These are phyloP conservation scores for Nakazawaea wickerhamii DNA, from an alignment of 805 yeast genomes.

Conservation along the genomic window DNA sequence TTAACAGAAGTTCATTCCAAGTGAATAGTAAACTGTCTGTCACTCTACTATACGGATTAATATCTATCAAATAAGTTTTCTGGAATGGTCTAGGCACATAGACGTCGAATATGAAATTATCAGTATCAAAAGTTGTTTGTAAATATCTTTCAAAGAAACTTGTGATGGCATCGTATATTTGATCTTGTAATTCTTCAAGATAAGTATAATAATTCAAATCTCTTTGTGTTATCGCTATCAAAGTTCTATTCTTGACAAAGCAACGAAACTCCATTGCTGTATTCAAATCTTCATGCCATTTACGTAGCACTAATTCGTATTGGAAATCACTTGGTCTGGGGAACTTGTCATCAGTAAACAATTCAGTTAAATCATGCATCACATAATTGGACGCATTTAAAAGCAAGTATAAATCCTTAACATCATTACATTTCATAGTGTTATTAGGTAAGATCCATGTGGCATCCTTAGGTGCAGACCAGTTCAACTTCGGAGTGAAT, in stretches of 20 bases:
- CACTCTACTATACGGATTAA: conserved; percentile 77
- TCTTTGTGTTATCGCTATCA: conserved; percentile 78
- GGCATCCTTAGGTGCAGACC: conserved; percentile 97
- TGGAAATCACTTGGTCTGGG: conserved; percentile 22
- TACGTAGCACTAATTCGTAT: conserved; percentile 67
- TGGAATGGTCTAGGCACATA: conserved; percentile 74
- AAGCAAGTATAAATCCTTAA: conserved; percentile 73
- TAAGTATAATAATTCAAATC: conserved; percentile 81
- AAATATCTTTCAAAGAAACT: conserved; percentile 49
- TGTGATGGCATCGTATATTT: conserved; percentile 42
- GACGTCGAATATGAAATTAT: conserved; percentile 67
- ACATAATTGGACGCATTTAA: conserved; percentile 86
- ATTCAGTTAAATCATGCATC: conserved; percentile 74
- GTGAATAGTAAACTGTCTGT: conserved; percentile 76
- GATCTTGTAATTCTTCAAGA: conserved; percentile 45
- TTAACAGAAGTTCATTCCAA: conserved; percentile 69
- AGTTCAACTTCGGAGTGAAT: conserved; percentile 85
- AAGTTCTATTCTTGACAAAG: conserved; percentile 57
- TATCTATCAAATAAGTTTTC: conserved; percentile 67
- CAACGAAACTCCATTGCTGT: conserved; percentile 92
- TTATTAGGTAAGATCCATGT: conserved; percentile 84
- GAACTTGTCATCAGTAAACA: conserved; percentile 45
- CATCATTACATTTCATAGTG: conserved; percentile 62
- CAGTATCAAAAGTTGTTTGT: conserved; percentile 44
- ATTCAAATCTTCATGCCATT: conserved; percentile 74